phyloP scores from a whole-genome alignment of 306 rosid genomes.

The Canavalia ensiformis region DNA sequence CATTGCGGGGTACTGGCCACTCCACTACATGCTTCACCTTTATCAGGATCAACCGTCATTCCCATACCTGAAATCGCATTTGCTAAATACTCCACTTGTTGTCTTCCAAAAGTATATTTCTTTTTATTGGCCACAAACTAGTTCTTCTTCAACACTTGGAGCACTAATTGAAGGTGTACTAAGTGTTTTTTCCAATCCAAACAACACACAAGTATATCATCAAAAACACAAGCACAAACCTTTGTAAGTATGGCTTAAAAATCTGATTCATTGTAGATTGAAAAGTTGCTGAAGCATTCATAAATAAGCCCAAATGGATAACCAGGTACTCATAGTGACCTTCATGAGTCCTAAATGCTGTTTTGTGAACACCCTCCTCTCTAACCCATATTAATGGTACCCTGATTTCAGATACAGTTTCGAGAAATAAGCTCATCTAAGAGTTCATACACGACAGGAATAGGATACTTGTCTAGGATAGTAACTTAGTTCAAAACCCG shows the following conservation, averaged over 20 bases:
- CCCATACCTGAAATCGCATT: neutral
- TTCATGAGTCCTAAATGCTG: no score
- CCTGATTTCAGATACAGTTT: no score
- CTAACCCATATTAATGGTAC: no score
- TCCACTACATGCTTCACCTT: no score
- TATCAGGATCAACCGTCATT: neutral
- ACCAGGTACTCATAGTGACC: neutral
- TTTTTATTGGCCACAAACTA: neutral
- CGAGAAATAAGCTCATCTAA: no score
- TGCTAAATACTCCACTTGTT: neutral
- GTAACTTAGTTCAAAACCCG: no score
- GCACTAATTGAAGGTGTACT: neutral
- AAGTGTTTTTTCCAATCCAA: neutral
- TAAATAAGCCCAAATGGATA: neutral
- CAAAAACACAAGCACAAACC: neutral
- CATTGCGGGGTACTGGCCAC: no score
- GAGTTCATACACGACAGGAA: no score
- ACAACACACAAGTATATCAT: neutral
- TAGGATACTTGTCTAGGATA: no score
- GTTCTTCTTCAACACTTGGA: neutral
- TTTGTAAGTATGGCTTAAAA: neutral
- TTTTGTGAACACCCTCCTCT: no score
- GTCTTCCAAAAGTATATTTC: neutral
- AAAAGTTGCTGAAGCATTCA: no score
- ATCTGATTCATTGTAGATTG: neutral